phyloP scores from a whole-genome alignment of 1,139 yeast species.

The Yamadazyma songkhlaensis region DNA sequence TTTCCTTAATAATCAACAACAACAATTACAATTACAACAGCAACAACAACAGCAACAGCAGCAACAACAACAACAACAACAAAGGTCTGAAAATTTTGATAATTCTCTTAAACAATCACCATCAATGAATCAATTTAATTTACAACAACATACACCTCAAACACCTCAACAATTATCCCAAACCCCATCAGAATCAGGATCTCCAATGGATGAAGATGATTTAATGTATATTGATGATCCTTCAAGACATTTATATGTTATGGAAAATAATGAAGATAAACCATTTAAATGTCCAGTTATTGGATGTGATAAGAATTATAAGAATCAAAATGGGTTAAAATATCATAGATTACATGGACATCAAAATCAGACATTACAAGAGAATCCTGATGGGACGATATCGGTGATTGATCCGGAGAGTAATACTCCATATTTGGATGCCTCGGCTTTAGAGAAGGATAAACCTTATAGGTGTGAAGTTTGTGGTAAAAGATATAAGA shows the following conservation, averaged over 20 bases:
- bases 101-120: no score
- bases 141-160: constrained; percentile 20
- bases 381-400: constrained; percentile 90
- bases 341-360: constrained; percentile 97
- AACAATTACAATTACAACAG: constrained; percentile 15
- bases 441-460: constrained; percentile 92
- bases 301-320: constrained; percentile 96
- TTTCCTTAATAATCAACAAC: constrained; percentile 49
- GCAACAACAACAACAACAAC: constrained; percentile 12
- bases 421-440: constrained; percentile 88
- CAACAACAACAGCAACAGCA: constrained; percentile 14
- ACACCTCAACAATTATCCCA: constrained; percentile 15
- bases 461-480: constrained; percentile 98
- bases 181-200: constrained; percentile 17
- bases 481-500: constrained; percentile 95
- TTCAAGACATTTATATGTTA: constrained; percentile 87
- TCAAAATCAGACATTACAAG: constrained; percentile 88
- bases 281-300: constrained; percentile 98
- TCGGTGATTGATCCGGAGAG: constrained; percentile 92
- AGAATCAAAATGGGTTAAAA: constrained; percentile 95
- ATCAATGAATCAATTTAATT: constrained; percentile 12
- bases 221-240: constrained; percentile 83
- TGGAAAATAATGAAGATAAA: constrained; percentile 88
- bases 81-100: constrained; percentile 2
- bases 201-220: constrained; percentile 35